Evolutionary conservation across 1,284 basidiomycete genomes (phyloP).

Genomic region (Microbotryum lychnidis-dioicae): DNA sequence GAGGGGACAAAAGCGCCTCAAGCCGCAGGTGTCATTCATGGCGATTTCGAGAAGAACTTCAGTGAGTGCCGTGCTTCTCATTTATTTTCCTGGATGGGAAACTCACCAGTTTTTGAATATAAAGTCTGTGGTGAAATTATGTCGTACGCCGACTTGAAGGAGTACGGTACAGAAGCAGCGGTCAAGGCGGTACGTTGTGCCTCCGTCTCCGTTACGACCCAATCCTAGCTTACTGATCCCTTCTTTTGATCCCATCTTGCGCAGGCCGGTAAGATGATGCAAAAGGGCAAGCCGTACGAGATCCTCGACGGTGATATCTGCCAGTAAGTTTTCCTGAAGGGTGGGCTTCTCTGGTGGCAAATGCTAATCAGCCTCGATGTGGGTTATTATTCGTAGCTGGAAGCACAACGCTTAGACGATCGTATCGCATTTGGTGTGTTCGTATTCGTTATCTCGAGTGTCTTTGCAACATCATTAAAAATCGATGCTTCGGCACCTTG

Average conservation of each 20-base stretch:
- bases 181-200: conserved; percentile 63
- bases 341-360: too few species aligned
- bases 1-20: conserved; percentile 90
- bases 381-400: neutral
- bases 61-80: conserved; percentile 34
- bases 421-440: too few species aligned
- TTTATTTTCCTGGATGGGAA: too few species aligned
- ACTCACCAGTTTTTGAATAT: too few species aligned
- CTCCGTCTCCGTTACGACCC: neutral
- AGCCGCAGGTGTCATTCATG: conserved; percentile 98
- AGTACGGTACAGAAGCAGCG: conserved; percentile 77
- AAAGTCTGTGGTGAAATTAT: conserved; percentile 94
- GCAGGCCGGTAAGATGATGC: conserved; percentile 78
- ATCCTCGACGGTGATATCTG: conserved; percentile 43
- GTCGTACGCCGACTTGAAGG: conserved; percentile 81
- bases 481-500: too few species aligned
- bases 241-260: neutral
- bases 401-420: conserved; percentile 11
- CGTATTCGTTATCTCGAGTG: too few species aligned
- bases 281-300: conserved; percentile 95
- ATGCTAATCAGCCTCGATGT: too few species aligned
- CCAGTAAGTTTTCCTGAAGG: conserved; percentile 2
- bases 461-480: too few species aligned
- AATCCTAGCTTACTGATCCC: neutral
- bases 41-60: conserved; percentile 92